Conservation (phyloP, 148 eudicot genomes). For the Vaccinium myrtillus region DNA sequence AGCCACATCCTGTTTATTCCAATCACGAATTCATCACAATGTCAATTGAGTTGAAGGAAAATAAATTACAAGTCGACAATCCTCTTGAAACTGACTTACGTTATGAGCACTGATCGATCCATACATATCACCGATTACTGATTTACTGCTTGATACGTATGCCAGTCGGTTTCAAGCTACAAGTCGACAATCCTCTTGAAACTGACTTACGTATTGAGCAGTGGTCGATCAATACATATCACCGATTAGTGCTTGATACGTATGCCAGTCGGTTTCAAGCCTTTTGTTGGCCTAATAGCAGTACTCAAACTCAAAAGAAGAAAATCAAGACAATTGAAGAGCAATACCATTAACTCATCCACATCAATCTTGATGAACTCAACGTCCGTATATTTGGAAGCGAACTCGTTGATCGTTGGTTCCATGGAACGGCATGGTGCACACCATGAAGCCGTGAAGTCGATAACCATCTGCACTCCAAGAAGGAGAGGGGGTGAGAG, state of each 20-base stretch:
- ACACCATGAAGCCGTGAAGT: conserved; percentile 89
- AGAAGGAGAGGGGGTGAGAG: background rate
- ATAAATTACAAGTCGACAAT: too few species aligned
- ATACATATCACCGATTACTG: too few species aligned
- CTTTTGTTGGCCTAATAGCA: background rate
- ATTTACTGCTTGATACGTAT: too few species aligned
- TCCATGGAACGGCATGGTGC: conserved; percentile 65
- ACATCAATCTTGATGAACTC: conserved; percentile 87
- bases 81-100: too few species aligned
- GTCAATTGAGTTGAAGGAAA: too few species aligned
- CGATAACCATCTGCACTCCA: conserved; percentile 49
- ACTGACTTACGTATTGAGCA: too few species aligned
- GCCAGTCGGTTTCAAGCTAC: background rate
- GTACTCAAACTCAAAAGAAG: too few species aligned
- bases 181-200: too few species aligned
- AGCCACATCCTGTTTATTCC: conserved; percentile 42
- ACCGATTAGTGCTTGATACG: too few species aligned
- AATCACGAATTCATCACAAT: background rate
- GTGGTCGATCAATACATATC: too few species aligned
- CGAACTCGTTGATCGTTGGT: conserved; percentile 55
- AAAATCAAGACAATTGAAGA: background rate
- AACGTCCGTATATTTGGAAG: conserved; percentile 54
- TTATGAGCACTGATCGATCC: too few species aligned
- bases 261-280: background rate
- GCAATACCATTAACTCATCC: conserved; percentile 68